These are phyloP conservation scores for Arxiozyma slooffiae DNA, from an alignment of 1,139 yeast genomes.

Conservation along the genomic window DNA sequence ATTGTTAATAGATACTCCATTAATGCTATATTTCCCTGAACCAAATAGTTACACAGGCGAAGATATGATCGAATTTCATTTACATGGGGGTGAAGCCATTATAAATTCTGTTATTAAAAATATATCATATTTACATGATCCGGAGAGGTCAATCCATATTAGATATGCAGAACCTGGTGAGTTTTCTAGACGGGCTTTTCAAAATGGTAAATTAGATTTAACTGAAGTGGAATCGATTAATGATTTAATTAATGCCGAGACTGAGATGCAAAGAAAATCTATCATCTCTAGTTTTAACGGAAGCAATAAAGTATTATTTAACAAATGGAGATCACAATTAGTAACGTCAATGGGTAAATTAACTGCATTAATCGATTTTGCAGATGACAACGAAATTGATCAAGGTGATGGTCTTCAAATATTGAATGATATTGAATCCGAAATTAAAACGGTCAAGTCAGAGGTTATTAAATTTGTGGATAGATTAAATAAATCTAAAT, in stretches of 20 bases:
- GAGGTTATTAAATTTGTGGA: conserved; percentile 44
- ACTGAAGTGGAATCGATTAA: conserved; percentile 88
- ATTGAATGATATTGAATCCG: conserved; percentile 40
- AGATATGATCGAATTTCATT: conserved; percentile 73
- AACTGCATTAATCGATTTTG: conserved; percentile 87
- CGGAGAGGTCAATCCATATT: conserved; percentile 29
- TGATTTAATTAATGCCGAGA: conserved; percentile 87
- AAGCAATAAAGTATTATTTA: conserved; percentile 36
- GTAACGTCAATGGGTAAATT: conserved; percentile 61
- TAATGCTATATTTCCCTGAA: conserved; percentile 52
- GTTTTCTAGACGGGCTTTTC: conserved; percentile 73
- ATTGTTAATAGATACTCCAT: too few species aligned
- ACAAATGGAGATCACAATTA: conserved; percentile 56
- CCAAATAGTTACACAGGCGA: conserved; percentile 94
- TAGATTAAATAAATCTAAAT: conserved; percentile 49
- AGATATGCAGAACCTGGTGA: conserved; percentile 91
- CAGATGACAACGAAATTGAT: conserved; percentile 84
- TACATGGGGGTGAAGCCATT: conserved; percentile 92
- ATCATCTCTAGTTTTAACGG: conserved; percentile 72
- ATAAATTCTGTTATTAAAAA: conserved; percentile 58
- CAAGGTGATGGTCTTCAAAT: conserved; percentile 43
- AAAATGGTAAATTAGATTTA: conserved; percentile 56
- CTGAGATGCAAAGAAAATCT: conserved; percentile 74
- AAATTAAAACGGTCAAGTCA: conserved; percentile 35
- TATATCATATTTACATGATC: conserved; percentile 42